Conservation (phyloP, 1,139 yeast species). For the Arxiozyma slooffiae region DNA sequence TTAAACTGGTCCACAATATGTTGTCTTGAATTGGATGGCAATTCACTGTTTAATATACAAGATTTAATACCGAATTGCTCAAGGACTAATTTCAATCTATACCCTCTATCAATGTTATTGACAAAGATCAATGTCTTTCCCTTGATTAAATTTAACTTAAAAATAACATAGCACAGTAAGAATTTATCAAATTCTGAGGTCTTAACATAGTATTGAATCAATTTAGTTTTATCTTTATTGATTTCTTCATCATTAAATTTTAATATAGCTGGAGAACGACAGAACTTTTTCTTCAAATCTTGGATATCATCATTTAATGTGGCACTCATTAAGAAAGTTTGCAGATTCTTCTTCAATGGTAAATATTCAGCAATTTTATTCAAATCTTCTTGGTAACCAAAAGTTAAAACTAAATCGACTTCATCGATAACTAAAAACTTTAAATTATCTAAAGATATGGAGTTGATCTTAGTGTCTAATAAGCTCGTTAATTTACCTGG, state of each 20-base stretch:
- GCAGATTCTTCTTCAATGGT: conserved; percentile 67
- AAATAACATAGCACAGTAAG: conserved; percentile 78
- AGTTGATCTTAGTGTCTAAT: conserved; percentile 38
- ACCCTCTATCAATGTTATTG: conserved; percentile 90
- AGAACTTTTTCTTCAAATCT: conserved; percentile 62
- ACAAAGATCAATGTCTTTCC: conserved; percentile 91
- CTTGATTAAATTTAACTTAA: conserved; percentile 77
- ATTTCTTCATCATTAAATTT: conserved; percentile 62
- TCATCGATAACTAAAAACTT: conserved; percentile 83
- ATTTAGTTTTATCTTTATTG: conserved; percentile 43
- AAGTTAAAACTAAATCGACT: conserved; percentile 82
- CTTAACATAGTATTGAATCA: conserved; percentile 78
- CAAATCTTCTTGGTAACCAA: conserved; percentile 85
- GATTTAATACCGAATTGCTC: conserved; percentile 91
- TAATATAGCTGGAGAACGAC: conserved; percentile 78
- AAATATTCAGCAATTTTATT: conserved; percentile 50
- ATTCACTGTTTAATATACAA: conserved; percentile 82
- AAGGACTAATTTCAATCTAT: conserved; percentile 76
- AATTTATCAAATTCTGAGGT: conserved; percentile 89
- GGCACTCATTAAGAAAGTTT: conserved; percentile 93
- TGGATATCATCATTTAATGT: conserved; percentile 83
- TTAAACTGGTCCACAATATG: conserved; percentile 95
- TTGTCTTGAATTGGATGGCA: conserved; percentile 85
- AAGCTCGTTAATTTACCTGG: conserved; percentile 66
- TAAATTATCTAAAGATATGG: conserved; percentile 45